Base-by-base conservation (phyloP, 164 flowering plant species). In the Paratinospora sagittata region DNA sequence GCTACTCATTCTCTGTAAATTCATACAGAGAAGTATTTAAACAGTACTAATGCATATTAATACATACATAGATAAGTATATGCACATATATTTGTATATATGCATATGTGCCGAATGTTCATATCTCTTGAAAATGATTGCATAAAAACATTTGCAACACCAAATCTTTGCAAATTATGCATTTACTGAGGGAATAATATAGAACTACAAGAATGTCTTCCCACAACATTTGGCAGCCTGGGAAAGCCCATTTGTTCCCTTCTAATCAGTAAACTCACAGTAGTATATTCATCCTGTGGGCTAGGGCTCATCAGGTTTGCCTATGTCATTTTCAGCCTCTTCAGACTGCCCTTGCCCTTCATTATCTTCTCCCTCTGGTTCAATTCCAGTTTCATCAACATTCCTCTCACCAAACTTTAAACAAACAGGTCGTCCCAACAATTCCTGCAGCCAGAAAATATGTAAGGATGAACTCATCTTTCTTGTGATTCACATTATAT, bases 391-490 rank as follows among this genome's bases (percentile, higher is more conserved):
- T 75, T 70, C 80, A 70, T 79, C 80, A 67, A 27, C 70, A 11
- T 62, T 82, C 76, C 58, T 84, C 73, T 82, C 80, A 74, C 90
- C 84, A 23, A 90, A 76, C 76, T 88, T 87, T 66, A 93, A 71
- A 52, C 79, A 81, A 65, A 93, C 12, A 39, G 93, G 89, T 52
- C 98, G 82, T 8, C 88, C 97, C 87, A 93, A 68, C 73, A 93
- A 67, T 75, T 90, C 97, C 98, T 93, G 82, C 74, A 78, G 47
- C 62, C 65, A 33, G 63, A 41, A 68, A 27, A 70, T 68, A 67
- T 24, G 45, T 26, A 41, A 60, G 55, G 55, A 65, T 65, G 45
- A 68, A 19, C 26, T 6, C 3, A 27, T 16, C 27, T 65, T 19
- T 55, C 19, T 49, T 2, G 34, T 17, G 60, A 21, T 52, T 17